Evolutionary conservation across 2,329 filamentous ascomycete genomes (phyloP), one percentile per base, ranked within the genome.

Genomic region (Coniochaeta ligniaria): DNA sequence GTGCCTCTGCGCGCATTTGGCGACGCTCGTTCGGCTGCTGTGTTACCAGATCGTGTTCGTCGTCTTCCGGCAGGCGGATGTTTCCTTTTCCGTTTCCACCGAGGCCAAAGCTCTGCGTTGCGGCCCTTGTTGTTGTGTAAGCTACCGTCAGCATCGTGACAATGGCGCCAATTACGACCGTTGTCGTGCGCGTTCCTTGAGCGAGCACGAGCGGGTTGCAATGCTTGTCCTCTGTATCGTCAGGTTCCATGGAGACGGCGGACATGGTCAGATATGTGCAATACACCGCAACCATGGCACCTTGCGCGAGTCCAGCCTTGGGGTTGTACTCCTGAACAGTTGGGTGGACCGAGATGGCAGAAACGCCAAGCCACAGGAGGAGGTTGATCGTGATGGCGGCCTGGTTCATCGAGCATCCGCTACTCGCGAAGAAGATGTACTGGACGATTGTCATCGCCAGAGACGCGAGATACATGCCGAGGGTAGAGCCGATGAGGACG

Each of bases 221-320:
- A 65, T 91, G 84, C 68, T 91, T 89, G 78, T 97, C 82, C 70
- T 96, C 92, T 0, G 95, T 88, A 76, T 96, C 78, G 73, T 98
- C 94, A 0, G 95, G 95, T 70, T 99, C 94, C 95, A 99, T 98
- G 60, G 92, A 96, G 1, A 99, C 95, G 28, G 95, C 95, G 2
- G 93, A 97, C 87, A 99, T 92, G 66, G 95, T 99, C 60, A 99
- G 85, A 72, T 99, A 99, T 50, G 95, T 98, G 84, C 95, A 99
- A 81, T 99, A 99, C 61, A 96, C 85, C 20, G 93, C 92, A 52
- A 99, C 95, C 85, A 98, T 97, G 63, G 95, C 94, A 47, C 93
- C 92, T 73, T 99, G 95, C n/a, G 95, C 95, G 62, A 99, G 83
- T 57, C 95, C 95, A 47, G 95, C 95, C 71, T 94, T 92, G 56